A percentile compares a stretch with the other conserved stretches of the same genome.
Conservation (phyloP, 495 filamentous ascomycete species). For the Penicillium arizonense region DNA sequence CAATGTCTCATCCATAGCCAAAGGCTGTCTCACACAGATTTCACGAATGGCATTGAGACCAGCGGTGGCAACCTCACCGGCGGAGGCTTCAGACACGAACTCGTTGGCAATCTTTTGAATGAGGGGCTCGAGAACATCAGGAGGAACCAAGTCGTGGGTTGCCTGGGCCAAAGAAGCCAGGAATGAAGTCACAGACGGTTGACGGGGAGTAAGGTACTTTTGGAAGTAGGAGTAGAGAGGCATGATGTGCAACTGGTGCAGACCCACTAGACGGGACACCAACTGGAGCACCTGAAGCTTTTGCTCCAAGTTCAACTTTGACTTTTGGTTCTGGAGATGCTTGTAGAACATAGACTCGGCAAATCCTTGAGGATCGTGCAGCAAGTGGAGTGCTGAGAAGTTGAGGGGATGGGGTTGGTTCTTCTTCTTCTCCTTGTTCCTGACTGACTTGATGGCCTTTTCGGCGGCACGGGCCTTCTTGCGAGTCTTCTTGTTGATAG, state of each 20-base stretch:
- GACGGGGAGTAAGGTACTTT: constrained; percentile 82
- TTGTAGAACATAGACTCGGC: constrained; percentile 87
- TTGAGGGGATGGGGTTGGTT: constrained; percentile 81
- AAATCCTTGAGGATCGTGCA: constrained; percentile 95
- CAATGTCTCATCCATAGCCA: constrained; percentile 92
- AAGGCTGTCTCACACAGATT: constrained; percentile 84
- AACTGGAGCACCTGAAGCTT: constrained; percentile 87
- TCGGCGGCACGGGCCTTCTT: constrained; percentile 79
- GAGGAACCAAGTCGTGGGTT: constrained; percentile 87
- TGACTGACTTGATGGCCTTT: constrained; percentile 71
- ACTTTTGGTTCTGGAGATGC: constrained; percentile 83
- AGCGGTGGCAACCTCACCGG: constrained; percentile 85
- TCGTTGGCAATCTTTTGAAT: constrained; percentile 96
- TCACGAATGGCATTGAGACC: constrained; percentile 95
- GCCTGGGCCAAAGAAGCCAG: constrained; percentile 90
- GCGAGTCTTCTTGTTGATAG: constrained; percentile 93
- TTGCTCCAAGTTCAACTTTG: constrained; percentile 84
- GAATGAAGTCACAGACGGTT: constrained; percentile 91
- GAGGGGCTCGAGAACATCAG: constrained; percentile 88
- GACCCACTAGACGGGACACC: constrained; percentile 82
- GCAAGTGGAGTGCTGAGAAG: constrained; percentile 95
- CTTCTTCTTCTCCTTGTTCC: constrained; percentile 85
- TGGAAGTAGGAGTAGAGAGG: constrained; percentile 83
- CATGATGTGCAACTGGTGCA: constrained; percentile 88
- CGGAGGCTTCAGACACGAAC: constrained; percentile 94